Percentiles rank a stretch among this genome's conserved stretches.
Evolutionary conservation across 352 stramenopile species (phyloP).

Genomic region (Globisporangium okanoganense): DNA sequence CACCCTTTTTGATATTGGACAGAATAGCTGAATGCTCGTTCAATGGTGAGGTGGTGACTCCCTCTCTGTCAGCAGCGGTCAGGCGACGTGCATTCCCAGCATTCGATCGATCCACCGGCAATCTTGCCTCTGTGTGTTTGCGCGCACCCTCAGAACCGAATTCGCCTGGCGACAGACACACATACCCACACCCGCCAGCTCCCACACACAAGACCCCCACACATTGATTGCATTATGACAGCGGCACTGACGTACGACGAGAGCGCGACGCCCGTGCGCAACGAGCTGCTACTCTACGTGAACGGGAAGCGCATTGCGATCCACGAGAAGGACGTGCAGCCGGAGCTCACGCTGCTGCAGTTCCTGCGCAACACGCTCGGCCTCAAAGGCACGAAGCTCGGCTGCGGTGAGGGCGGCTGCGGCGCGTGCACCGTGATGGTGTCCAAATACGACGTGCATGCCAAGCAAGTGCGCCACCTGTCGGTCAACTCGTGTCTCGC

Average conservation of each 20-base stretch:
- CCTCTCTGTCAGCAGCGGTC: conserved; percentile 1
- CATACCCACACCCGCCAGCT: background rate
- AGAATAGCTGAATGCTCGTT: background rate
- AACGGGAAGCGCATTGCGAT: conserved; percentile 60
- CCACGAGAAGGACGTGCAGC: conserved; percentile 44
- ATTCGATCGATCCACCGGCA: background rate
- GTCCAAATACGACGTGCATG: conserved; percentile 51
- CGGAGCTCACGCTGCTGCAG: conserved; percentile 79
- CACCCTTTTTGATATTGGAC: background rate
- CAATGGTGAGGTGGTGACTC: background rate
- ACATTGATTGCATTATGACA: background rate
- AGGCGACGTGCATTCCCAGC: background rate
- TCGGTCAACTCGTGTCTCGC: conserved; percentile 88
- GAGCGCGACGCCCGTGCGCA: conserved; percentile 24
- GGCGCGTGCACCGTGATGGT: conserved; percentile 96
- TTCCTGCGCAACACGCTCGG: conserved; percentile 71
- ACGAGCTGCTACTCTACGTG: conserved; percentile 68
- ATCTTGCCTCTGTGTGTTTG: no score
- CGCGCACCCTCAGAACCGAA: conserved; percentile 7
- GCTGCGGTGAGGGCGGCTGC: conserved; percentile 95
- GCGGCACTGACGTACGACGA: conserved; percentile 1
- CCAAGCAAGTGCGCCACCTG: conserved; percentile 48
- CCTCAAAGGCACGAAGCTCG: conserved; percentile 85
- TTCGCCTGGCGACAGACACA: background rate
- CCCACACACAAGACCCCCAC: background rate